phyloP scores from a whole-genome alignment of 2,329 filamentous ascomycete genomes.

The Penicillium sp. region DNA sequence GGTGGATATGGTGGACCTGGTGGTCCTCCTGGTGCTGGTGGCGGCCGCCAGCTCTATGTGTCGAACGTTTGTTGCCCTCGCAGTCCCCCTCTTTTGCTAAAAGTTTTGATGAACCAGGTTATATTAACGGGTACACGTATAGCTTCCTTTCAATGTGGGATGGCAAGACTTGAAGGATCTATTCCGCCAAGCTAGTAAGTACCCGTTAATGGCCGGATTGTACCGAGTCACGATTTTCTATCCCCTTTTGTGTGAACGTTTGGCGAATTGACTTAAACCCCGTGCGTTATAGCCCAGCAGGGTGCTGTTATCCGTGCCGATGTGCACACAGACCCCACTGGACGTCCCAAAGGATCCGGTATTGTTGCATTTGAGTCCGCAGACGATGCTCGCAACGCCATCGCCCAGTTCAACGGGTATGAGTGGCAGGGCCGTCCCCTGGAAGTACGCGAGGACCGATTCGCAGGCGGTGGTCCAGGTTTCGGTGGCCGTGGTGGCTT shows the following conservation, averaged over 20 bases:
- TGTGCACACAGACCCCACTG: constrained; percentile 85
- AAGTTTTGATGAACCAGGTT: constrained; percentile 10
- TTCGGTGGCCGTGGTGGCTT: constrained; percentile 49
- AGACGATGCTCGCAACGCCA: constrained; percentile 91
- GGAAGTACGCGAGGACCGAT: constrained; percentile 94
- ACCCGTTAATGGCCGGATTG: neutral
- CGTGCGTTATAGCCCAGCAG: constrained; percentile 42
- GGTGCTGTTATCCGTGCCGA: constrained; percentile 89
- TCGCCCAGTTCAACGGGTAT: constrained; percentile 96
- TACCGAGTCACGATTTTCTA: constrained; percentile 11
- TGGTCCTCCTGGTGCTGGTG: constrained; percentile 45
- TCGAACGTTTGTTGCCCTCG: constrained; percentile 78
- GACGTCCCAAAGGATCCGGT: constrained; percentile 90
- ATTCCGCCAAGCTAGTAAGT: constrained; percentile 94
- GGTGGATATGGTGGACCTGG: constrained; percentile 43
- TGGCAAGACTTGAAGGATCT: constrained; percentile 99
- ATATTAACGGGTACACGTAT: constrained; percentile 23
- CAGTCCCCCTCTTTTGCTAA: constrained; percentile 8
- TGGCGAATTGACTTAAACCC: constrained; percentile 29
- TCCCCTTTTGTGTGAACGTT: constrained; percentile 12
- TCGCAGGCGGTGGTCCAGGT: constrained; percentile 56
- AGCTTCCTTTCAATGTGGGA: constrained; percentile 96
- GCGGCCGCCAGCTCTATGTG: constrained; percentile 86
- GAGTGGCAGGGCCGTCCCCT: constrained; percentile 94
- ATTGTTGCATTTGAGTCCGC: constrained; percentile 95